phyloP scores from a whole-genome alignment of 2,329 filamentous ascomycete genomes.

The Claviceps sp. region DNA sequence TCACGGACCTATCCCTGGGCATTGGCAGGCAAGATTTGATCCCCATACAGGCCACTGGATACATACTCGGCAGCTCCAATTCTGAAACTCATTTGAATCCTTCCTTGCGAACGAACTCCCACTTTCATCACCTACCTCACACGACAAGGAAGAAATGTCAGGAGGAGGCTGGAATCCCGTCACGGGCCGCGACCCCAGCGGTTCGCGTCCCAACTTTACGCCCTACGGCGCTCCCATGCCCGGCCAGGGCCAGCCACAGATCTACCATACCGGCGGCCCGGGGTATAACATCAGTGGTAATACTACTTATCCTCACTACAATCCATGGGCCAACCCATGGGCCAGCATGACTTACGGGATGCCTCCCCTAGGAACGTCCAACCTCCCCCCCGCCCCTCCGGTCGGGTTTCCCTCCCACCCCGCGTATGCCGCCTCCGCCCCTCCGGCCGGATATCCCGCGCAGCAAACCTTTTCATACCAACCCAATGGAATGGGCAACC shows the following conservation, averaged over 20 bases:
- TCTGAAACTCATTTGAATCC: slow-evolving; percentile 5
- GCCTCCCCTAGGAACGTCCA: slow-evolving; percentile 9
- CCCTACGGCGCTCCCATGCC: slow-evolving; percentile 21
- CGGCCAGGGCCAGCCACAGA: slow-evolving; percentile 24
- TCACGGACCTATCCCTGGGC: slow-evolving; percentile 18
- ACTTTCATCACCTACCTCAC: no score
- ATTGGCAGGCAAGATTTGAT: slow-evolving; percentile 23
- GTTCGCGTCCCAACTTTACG: slow-evolving; percentile 18
- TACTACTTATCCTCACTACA: slow-evolving; percentile 10
- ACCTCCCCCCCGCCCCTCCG: slow-evolving; percentile 2
- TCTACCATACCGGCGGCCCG: slow-evolving; percentile 23
- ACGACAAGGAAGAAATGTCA: slow-evolving; percentile 15
- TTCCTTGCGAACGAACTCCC: neutral
- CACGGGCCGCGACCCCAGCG: slow-evolving; percentile 23
- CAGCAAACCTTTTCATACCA: slow-evolving; percentile 19
- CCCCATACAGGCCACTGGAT: slow-evolving; percentile 18
- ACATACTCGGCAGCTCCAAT: slow-evolving; percentile 22
- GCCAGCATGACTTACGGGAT: slow-evolving; percentile 15
- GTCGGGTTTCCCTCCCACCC: no score
- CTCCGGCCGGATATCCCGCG: slow-evolving; percentile 13
- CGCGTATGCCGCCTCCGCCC: no score
- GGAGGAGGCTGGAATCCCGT: slow-evolving; percentile 26
- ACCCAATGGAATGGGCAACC: slow-evolving; percentile 24
- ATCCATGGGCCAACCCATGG: slow-evolving; percentile 12
- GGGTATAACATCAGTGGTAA: slow-evolving; percentile 17